Evolutionary conservation across 2,329 filamentous ascomycete species (phyloP).

Genomic region (Trichoderma polysporum): DNA sequence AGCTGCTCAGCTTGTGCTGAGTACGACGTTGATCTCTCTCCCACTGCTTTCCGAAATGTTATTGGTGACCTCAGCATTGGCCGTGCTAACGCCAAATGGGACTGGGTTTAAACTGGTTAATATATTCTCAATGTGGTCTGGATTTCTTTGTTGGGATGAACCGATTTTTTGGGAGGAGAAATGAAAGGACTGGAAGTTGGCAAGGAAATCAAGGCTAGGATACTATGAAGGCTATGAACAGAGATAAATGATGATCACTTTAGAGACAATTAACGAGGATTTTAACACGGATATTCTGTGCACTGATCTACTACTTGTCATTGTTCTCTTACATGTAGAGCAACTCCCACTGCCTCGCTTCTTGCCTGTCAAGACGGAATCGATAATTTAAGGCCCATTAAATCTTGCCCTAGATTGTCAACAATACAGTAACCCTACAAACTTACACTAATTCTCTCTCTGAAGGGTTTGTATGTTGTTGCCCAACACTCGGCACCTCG

Average conservation of each 20-base stretch:
- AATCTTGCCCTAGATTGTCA: neutral
- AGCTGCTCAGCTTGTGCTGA: constrained; percentile 55
- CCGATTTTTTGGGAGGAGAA: neutral
- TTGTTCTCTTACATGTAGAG: neutral
- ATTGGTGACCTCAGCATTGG: constrained; percentile 35
- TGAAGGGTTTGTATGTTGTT: neutral
- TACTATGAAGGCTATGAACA: neutral
- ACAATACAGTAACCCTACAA: neutral
- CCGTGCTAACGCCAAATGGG: constrained; percentile 29
- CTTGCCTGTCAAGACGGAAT: neutral
- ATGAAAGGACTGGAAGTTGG: neutral
- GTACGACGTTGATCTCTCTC: constrained; percentile 50
- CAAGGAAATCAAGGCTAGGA: neutral
- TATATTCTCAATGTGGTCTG: neutral
- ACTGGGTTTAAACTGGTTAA: constrained; percentile 26
- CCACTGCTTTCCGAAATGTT: constrained; percentile 46
- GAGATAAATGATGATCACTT: neutral
- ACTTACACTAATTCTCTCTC: neutral
- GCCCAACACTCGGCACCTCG: neutral
- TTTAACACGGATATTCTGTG: neutral
- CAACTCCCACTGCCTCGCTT: neutral
- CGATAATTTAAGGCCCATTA: neutral
- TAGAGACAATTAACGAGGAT: neutral
- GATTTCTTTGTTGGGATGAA: neutral
- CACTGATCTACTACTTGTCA: too few species aligned